These are phyloP conservation scores for Neurospora hispaniola DNA, from an alignment of 495 filamentous ascomycete genomes.

Conservation along the genomic window DNA sequence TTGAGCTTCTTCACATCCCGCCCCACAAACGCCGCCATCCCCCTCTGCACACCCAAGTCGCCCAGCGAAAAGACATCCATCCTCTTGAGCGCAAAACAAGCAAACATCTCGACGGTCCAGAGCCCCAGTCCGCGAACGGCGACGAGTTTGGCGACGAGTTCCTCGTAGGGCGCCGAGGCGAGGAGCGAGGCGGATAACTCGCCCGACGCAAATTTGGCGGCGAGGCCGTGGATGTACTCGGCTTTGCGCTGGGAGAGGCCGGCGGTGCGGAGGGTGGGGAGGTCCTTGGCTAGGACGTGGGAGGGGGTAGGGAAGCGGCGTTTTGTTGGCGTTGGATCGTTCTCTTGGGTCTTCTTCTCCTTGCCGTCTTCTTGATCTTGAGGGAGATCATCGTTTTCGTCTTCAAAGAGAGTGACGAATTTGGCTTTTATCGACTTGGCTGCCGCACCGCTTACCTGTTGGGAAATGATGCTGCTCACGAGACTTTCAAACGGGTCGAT, in stretches of 20 bases:
- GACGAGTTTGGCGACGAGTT: conserved; percentile 69
- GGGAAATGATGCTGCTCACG: conserved; percentile 78
- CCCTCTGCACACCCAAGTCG: conserved; percentile 89
- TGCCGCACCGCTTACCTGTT: conserved; percentile 90
- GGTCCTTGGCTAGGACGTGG: conserved; percentile 48
- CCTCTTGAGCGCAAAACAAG: conserved; percentile 80
- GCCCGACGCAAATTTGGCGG: conserved; percentile 64
- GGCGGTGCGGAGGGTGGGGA: conserved; percentile 64
- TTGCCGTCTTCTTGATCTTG: too few relatives aligned
- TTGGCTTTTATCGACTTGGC: conserved; percentile 78
- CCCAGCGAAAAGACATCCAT: conserved; percentile 90
- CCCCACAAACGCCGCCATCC: conserved; percentile 82
- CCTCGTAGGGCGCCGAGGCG: conserved; percentile 68
- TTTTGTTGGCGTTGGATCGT: conserved; percentile 16
- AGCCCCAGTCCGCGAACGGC: conserved; percentile 76
- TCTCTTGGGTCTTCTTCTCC: not conserved
- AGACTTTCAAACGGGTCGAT: conserved; percentile 83
- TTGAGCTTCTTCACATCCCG: conserved; percentile 77
- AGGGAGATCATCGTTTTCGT: not conserved
- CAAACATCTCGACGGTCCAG: conserved; percentile 98
- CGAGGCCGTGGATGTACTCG: conserved; percentile 81
- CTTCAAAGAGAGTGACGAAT: conserved; percentile 64
- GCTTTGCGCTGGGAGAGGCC: conserved; percentile 88
- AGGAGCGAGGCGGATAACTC: conserved; percentile 69
- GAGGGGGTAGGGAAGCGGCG: conserved; percentile 63